Evolutionary conservation across 2,329 filamentous ascomycete species (phyloP).

Genomic region (Hypoxylon sp.): DNA sequence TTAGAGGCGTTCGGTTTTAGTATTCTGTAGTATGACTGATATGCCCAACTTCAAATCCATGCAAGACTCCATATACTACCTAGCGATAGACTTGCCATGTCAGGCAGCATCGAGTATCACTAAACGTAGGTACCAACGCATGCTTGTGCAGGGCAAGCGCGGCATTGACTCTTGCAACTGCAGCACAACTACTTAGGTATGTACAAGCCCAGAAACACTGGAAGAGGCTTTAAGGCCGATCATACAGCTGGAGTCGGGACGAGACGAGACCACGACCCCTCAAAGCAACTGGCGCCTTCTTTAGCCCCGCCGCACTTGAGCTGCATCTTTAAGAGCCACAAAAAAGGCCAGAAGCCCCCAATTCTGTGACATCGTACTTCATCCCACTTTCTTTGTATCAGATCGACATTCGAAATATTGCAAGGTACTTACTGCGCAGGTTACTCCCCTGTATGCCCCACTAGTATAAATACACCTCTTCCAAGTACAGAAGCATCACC

Average conservation of each 20-base stretch:
- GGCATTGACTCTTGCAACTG: constrained; percentile 24
- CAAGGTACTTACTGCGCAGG: constrained; percentile 26
- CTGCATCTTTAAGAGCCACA: constrained; percentile 30
- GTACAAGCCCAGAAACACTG: constrained; percentile 1
- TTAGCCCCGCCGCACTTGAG: constrained; percentile 35
- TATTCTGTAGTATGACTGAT: constrained; percentile 1
- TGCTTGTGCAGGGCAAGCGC: constrained; percentile 27
- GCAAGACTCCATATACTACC: background rate
- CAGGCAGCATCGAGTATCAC: constrained; percentile 29
- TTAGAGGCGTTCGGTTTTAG: constrained; percentile 1
- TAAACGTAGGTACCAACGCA: constrained; percentile 6
- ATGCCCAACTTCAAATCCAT: constrained; percentile 10
- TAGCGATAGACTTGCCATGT: constrained; percentile 14
- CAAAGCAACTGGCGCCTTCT: constrained; percentile 26
- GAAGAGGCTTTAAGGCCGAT: constrained; percentile 18
- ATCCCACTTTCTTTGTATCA: constrained; percentile 42
- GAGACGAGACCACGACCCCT: constrained; percentile 30
- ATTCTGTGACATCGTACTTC: constrained; percentile 35
- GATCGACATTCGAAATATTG: constrained; percentile 29
- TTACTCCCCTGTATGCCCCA: constrained; percentile 24
- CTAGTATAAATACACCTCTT: constrained; percentile 36
- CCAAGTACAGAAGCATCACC: constrained; percentile 48
- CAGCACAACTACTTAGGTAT: background rate
- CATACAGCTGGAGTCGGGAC: constrained; percentile 23
- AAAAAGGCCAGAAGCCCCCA: constrained; percentile 29